These are phyloP conservation scores for Monosporozyma aerobia DNA, from an alignment of 805 yeast species.

Conservation along the genomic window DNA sequence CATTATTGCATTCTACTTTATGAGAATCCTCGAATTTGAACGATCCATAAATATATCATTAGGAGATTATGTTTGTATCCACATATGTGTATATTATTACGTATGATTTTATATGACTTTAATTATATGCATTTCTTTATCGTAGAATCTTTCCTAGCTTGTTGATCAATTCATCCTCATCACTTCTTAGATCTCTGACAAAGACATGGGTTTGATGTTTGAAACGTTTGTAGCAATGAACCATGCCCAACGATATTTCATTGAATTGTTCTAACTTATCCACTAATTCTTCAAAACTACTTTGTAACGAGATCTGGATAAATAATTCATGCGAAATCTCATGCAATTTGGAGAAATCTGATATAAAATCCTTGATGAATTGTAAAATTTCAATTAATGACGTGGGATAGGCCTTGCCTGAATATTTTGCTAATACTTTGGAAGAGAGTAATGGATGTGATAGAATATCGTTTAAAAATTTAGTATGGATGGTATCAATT, in stretches of 20 bases:
- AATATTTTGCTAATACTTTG: constrained; percentile 26
- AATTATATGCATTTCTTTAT: constrained; percentile 4
- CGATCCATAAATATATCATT: background rate
- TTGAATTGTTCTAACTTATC: constrained; percentile 27
- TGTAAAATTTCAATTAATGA: constrained; percentile 34
- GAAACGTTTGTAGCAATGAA: constrained; percentile 37
- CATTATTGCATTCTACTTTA: too few relatives aligned
- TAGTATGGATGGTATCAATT: constrained; percentile 32
- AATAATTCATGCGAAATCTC: constrained; percentile 29
- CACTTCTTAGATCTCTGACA: constrained; percentile 44
- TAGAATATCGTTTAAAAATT: constrained; percentile 23
- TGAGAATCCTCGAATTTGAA: too few relatives aligned
- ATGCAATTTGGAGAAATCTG: constrained; percentile 32
- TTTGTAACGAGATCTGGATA: constrained; percentile 24
- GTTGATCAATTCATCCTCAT: constrained; percentile 39
- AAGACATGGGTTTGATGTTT: constrained; percentile 35
- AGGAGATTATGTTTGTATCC: background rate
- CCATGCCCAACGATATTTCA: constrained; percentile 34
- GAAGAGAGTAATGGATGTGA: constrained; percentile 19
- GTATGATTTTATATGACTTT: background rate
- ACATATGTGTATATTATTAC: background rate
- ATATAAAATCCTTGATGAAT: constrained; percentile 33
- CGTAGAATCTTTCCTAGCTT: constrained; percentile 36
- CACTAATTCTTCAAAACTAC: constrained; percentile 17
- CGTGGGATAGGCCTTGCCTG: constrained; percentile 35